Evolutionary conservation across 2,329 filamentous ascomycete species (phyloP), one percentile per base, ranked within the genome.

Genomic region (Colletotrichum gloeosporioides): DNA sequence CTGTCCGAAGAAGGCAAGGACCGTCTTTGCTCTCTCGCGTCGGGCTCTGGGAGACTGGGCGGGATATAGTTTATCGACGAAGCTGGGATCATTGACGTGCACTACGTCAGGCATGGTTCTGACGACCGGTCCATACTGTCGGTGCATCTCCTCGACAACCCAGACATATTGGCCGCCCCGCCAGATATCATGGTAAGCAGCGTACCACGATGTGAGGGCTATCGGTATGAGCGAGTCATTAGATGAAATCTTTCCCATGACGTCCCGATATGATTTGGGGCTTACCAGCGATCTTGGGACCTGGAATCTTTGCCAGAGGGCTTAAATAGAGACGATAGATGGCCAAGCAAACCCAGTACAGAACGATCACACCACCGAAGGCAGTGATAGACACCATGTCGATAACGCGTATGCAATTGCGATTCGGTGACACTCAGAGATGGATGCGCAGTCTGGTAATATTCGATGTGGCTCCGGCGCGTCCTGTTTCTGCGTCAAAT

Each of bases 161-260:
- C 44, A 53, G 44, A 53, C n/a, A 13, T 22, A 53, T 22, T 53
- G n/a, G 44, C 44, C 44, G n/a, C 44, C 44, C 4, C n/a, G n/a
- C 44, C 44, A 53, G 44, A 53, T 25, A 25, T 53, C 44, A 22
- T 53, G 44, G 0, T 53, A 53, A 22, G 44, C 44, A 53, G 44
- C 44, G 2, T 53, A 53, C 44, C 44, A 53, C n/a, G 44, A 53
- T 3, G 44, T 53, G n/a, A 53, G 44, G 22, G 44, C 44, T 53
- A 13, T 22, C 3, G 6, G 1, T 2, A 7, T 8, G 10, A 22
- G 4, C 8, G 10, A 53, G 12, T 53, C 10, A 53, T 0, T 53
- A 4, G 6, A 4, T 22, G 3, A 53, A 8, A 13, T 6, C 16
- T 22, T n/a, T 4, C 13, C 4, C 2, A 22, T n/a, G 39, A 49